These are phyloP conservation scores for Rosa multiflora DNA, from an alignment of 306 rosid species.

Conservation along the genomic window DNA sequence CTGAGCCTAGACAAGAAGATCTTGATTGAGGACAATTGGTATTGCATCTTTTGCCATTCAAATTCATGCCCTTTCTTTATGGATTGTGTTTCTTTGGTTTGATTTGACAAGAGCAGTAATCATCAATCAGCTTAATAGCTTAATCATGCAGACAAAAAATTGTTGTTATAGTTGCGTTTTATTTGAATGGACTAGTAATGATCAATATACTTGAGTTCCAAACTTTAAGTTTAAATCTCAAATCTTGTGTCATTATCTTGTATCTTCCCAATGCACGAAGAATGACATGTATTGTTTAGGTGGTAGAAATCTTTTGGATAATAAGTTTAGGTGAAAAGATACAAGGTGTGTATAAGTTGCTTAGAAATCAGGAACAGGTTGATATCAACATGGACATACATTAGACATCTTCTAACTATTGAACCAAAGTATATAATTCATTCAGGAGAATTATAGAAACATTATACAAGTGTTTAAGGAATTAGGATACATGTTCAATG, in stretches of 20 bases:
- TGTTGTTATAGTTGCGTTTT: background rate
- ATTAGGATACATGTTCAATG: background rate
- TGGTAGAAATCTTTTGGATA: background rate
- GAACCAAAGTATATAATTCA: background rate
- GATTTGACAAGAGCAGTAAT: background rate
- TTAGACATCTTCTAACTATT: background rate
- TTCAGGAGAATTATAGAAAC: background rate
- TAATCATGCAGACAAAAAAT: background rate
- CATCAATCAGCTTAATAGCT: background rate
- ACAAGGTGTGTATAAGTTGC: background rate
- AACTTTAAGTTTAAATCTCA: background rate
- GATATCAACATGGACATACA: background rate
- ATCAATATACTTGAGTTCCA: background rate
- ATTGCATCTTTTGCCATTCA: slow-evolving; percentile 28
- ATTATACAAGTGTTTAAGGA: background rate
- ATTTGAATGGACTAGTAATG: background rate
- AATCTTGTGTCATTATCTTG: background rate
- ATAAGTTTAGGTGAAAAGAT: background rate
- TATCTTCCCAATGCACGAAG: background rate
- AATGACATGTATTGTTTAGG: background rate
- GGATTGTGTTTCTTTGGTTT: slow-evolving; percentile 7
- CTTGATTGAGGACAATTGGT: slow-evolving; percentile 59
- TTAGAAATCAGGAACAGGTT: background rate
- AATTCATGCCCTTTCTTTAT: background rate
- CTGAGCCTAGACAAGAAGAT: slow-evolving; percentile 93